Evolutionary conservation across 257 asterid species (phyloP).

Genomic region (Coffea canephora): DNA sequence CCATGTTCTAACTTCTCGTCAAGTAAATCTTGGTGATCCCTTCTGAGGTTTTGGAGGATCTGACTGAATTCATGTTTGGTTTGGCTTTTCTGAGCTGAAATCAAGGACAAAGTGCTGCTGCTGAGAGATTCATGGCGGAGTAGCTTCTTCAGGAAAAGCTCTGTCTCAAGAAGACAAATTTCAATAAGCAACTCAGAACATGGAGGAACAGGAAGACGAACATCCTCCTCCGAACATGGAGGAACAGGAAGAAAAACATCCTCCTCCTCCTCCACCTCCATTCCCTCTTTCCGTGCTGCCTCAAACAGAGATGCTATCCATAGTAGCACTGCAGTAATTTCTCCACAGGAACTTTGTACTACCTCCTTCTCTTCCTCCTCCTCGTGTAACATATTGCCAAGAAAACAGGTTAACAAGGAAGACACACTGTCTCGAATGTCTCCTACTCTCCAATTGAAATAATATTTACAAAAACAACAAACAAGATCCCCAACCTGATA

Average conservation of each 20-base stretch:
- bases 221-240: background rate
- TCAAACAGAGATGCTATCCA: background rate
- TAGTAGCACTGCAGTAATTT: background rate
- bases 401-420: background rate
- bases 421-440: background rate
- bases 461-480: background rate
- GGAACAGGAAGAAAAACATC: no score
- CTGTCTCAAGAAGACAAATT: background rate
- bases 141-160: background rate
- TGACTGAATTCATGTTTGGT: background rate
- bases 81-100: no score
- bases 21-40: background rate
- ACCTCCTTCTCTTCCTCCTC: background rate
- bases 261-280: no score
- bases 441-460: background rate
- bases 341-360: background rate
- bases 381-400: background rate
- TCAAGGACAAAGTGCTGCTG: no score
- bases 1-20: background rate
- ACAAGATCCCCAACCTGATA: background rate
- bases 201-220: background rate
- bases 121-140: background rate
- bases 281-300: background rate
- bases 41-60: background rate
- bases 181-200: background rate